Evolutionary conservation across 345 rosid genomes (phyloP).

Genomic region (Salix viminalis): DNA sequence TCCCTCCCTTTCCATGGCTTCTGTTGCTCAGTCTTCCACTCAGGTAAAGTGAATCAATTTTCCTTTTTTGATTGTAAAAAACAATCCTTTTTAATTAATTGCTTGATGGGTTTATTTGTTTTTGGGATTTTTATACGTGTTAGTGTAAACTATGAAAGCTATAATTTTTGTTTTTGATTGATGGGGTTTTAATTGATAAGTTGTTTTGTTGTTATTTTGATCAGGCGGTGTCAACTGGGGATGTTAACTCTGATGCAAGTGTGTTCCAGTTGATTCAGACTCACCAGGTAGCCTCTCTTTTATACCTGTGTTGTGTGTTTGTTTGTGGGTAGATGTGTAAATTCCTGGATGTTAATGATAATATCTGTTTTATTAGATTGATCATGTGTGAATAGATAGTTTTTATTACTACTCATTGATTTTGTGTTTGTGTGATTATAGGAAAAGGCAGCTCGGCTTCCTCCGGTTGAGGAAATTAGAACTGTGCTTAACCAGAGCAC

Average conservation of each 20-base stretch:
- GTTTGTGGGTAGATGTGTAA: not conserved
- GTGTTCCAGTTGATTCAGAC: conserved; percentile 68
- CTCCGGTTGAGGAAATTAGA: conserved; percentile 68
- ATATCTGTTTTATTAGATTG: not conserved
- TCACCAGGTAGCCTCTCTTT: conserved; percentile 52
- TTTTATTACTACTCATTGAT: conserved; percentile 3
- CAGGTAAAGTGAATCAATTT: conserved; percentile 36
- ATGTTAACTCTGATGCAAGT: conserved; percentile 39
- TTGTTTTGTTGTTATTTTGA: conserved; percentile 4
- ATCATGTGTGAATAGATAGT: not conserved
- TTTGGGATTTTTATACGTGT: not conserved
- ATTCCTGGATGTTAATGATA: not conserved
- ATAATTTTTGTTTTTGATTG: not conserved
- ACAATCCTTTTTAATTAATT: not conserved
- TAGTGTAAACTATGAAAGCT: not conserved
- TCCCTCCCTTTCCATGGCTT: conserved; percentile 55
- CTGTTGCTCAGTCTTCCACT: conserved; percentile 50
- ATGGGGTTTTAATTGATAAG: not conserved
- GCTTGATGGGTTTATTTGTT: not conserved
- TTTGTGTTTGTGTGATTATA: conserved; percentile 25
- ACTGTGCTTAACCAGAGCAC: conserved; percentile 59
- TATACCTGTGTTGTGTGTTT: not conserved
- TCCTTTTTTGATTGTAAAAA: not conserved
- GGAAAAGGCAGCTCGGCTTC: conserved; percentile 82
- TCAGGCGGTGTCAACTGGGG: conserved; percentile 61